Evolutionary conservation across 1,284 basidiomycete species (phyloP).

Genomic region (Hypsizygus ulmarius): DNA sequence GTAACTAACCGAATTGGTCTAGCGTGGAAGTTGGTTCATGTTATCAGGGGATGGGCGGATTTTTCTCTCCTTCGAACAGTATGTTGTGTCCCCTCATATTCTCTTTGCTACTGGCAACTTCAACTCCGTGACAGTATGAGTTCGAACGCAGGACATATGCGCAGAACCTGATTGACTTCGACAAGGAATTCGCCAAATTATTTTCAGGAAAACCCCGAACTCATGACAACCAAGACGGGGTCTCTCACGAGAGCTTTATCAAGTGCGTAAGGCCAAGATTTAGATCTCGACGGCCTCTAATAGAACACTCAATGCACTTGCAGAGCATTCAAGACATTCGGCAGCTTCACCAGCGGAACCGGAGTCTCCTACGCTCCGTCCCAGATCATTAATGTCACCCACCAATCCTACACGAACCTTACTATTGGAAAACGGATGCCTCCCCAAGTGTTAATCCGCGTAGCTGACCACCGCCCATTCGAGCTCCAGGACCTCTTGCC

Average conservation of each 20-base stretch:
- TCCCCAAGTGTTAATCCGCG: conserved; percentile 60
- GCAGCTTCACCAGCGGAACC: conserved; percentile 61
- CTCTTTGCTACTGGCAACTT: neutral
- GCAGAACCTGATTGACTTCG: conserved; percentile 79
- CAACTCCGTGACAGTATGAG: conserved; percentile 51
- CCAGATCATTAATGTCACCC: conserved; percentile 40
- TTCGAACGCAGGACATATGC: conserved; percentile 72
- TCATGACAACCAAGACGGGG: conserved; percentile 53
- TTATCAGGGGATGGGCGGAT: conserved; percentile 68
- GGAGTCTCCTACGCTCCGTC: conserved; percentile 63
- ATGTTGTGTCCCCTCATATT: conserved; percentile 23
- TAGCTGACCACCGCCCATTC: conserved; percentile 58
- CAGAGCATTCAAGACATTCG: conserved; percentile 58
- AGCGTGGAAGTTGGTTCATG: conserved; percentile 78
- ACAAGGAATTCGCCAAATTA: conserved; percentile 69
- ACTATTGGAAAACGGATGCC: conserved; percentile 58
- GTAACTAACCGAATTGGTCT: neutral
- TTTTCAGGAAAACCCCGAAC: conserved; percentile 76
- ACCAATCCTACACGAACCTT: conserved; percentile 49
- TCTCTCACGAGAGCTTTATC: conserved; percentile 66
- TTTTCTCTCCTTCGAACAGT: conserved; percentile 70
- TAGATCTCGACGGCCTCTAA: too few relatives aligned
- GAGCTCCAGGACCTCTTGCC: conserved; percentile 71
- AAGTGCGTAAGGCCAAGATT: too few relatives aligned
- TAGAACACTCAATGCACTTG: too few relatives aligned